These are phyloP conservation scores for Eimeria zaria DNA, from an alignment of 169 alveolate genomes.

Conservation along the genomic window DNA sequence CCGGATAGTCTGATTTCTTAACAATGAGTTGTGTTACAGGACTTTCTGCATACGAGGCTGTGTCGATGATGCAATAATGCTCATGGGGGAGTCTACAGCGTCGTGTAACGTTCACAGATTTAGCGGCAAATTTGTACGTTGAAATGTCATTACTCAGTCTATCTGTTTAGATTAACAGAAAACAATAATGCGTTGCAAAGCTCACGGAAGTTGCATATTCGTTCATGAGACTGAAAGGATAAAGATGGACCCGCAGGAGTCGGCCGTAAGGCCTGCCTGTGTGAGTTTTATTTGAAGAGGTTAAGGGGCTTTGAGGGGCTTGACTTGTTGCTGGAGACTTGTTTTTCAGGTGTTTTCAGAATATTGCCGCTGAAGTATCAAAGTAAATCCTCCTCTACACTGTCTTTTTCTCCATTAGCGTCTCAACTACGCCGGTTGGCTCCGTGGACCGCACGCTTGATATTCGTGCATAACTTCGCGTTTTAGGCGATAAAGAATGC, in stretches of 20 bases:
- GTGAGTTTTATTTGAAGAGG: background rate
- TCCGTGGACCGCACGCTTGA: constrained; percentile 37
- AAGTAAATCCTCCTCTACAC: background rate
- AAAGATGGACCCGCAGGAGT: constrained; percentile 43
- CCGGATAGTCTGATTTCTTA: background rate
- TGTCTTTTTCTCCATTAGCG: constrained; percentile 15
- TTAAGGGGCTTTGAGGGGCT: background rate
- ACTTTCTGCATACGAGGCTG: background rate
- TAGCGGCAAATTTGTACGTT: background rate
- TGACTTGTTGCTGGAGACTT: background rate
- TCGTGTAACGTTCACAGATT: background rate
- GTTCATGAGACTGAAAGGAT: background rate
- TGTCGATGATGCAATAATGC: background rate
- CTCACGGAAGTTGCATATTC: background rate
- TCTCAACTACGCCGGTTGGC: constrained; percentile 54
- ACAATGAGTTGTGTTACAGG: background rate
- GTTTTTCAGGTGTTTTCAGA: background rate
- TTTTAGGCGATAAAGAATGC: background rate
- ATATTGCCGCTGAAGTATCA: background rate
- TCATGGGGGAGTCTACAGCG: background rate
- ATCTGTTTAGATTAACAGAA: background rate
- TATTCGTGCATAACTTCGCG: background rate
- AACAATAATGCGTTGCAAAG: background rate
- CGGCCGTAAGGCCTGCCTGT: constrained; percentile 24
- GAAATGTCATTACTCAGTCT: background rate